Evolutionary conservation across 768 basidiomycete species (phyloP), one percentile per base, ranked within the genome.

Genomic region (Omphalotus guepiniiformis): DNA sequence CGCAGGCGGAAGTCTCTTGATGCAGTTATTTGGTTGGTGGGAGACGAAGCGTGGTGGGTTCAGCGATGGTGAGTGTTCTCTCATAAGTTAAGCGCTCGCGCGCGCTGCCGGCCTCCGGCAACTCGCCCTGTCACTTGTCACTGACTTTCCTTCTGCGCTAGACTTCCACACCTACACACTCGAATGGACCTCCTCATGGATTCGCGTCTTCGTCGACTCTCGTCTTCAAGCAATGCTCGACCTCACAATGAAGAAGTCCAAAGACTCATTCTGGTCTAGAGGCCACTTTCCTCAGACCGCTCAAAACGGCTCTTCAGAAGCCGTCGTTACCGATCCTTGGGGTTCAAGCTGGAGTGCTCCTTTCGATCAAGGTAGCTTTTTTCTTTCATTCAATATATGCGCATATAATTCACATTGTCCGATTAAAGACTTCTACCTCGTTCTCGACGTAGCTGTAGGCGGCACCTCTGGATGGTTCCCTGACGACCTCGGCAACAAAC

Each of bases 401-500:
- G 85, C 87, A 47, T 30, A 79, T 68, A 40, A 4, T 9, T 23
- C n/a, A 6, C 16, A 21, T 15, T n/a, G n/a, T n/a, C n/a, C n/a
- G n/a, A n/a, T n/a, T n/a, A n/a, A n/a, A n/a, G 82, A 76, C 2
- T 93, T 95, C 63, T 93, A 89, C 70, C 62, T 93, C 18, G 76
- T 86, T 41, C 69, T 93, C 46, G 72, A 85, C 54, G 66, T 93
- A 7, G 87, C 83, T 0, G 88, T 73, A 0, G 92, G 92, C 0
- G 90, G 89, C 0, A 92, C 86, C 43, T 83, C 78, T 51, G 92
- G 92, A 19, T 93, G 85, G 86, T 94, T 93, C 78, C 88, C 88
- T 0, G 93, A 95, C 58, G 73, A 70, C 5, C 67, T 80, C 3
- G 88, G 87, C 28, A 71, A 63, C 45, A 90, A 92, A 62, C 83